Evolutionary conservation across 1,284 basidiomycete genomes (phyloP), one percentile per base, ranked within the genome.

Genomic region (Marasmius oreades): DNA sequence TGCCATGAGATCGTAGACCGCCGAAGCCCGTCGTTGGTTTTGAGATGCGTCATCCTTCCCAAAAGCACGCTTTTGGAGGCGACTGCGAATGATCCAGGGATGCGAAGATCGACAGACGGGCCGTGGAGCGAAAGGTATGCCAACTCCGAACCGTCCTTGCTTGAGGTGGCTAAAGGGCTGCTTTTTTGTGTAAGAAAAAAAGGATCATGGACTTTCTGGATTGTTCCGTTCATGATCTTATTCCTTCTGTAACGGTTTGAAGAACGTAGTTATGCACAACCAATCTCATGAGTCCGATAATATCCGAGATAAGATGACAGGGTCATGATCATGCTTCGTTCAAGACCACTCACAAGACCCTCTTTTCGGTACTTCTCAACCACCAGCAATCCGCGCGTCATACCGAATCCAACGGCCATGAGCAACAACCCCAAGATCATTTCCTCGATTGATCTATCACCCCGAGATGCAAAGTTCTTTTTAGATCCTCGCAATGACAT

Each of bases 391-490:
- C 61, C 16, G 39, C 39, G 20, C 39, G 39, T 16, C 7, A n/a
- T 42, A 42, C 20, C 16, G 10, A 42, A 20, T 20, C 39, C 20
- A 5, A 42, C 10, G 20, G 16, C 39, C 3, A 42, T 42, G 39
- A 42, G 39, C 14, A 52, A 58, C 11, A 68, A 64, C 16, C 79
- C 81, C 28, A 78, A 66, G 59, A 66, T 84, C 5, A 62, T 77
- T 33, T 78, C 78, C 2, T 69, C 67, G 0, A 68, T 71, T 23
- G 81, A 84, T 47, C 72, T 90, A 61, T 72, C 81, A 5, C 69
- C 77, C 16, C 69, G 76, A 3, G 82, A 86, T 50, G 85, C 88
- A 59, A 90, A 80, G 85, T 84, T 51, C 26, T 44, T 16, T 55
- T 28, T 33, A 50, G 33, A n/a, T 47, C 22, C n/a, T 33, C 39